These are phyloP conservation scores for Tetratostichococcus sp. DNA, from an alignment of 139 green algal species.

Conservation along the genomic window DNA sequence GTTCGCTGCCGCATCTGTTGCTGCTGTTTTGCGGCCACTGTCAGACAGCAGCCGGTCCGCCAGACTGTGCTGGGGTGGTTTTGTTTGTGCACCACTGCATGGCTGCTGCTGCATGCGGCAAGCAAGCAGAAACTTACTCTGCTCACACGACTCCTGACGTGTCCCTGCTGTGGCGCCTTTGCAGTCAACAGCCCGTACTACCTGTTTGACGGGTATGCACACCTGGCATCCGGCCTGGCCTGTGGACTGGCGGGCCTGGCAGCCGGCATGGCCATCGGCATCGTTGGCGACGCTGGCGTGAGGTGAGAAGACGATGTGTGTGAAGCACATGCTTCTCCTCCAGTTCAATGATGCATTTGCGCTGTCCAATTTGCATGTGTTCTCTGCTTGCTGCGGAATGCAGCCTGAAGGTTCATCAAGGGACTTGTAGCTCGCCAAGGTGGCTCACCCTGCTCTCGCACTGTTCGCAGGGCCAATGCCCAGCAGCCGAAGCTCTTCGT, in stretches of 20 bases:
- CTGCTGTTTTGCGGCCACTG: too few species aligned
- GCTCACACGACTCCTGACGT: too few species aligned
- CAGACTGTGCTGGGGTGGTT: too few species aligned
- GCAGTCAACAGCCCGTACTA: conserved; percentile 90
- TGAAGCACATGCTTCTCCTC: too few species aligned
- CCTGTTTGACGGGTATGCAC: conserved; percentile 97
- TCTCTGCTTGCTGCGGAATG: background rate
- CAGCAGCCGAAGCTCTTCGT: conserved; percentile 99
- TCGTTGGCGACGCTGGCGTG: conserved; percentile 97
- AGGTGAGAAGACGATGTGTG: conserved; percentile 63
- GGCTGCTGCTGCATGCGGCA: too few species aligned
- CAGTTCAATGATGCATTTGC: too few species aligned
- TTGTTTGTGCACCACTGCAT: too few species aligned
- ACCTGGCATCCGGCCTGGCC: conserved; percentile 89
- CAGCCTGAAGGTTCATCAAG: too few species aligned
- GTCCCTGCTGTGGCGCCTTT: background rate
- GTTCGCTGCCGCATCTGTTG: too few species aligned
- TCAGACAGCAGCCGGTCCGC: too few species aligned
- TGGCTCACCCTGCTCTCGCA: background rate
- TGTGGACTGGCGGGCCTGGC: conserved; percentile 92
- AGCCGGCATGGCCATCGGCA: conserved; percentile 98
- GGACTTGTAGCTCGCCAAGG: background rate
- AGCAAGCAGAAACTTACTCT: too few species aligned
- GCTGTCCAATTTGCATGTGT: background rate
- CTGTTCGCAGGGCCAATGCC: conserved; percentile 81